Evolutionary conservation across 2,329 filamentous ascomycete species (phyloP), one percentile per base, ranked within the genome.

Genomic region (Fusarium goolgardi): DNA sequence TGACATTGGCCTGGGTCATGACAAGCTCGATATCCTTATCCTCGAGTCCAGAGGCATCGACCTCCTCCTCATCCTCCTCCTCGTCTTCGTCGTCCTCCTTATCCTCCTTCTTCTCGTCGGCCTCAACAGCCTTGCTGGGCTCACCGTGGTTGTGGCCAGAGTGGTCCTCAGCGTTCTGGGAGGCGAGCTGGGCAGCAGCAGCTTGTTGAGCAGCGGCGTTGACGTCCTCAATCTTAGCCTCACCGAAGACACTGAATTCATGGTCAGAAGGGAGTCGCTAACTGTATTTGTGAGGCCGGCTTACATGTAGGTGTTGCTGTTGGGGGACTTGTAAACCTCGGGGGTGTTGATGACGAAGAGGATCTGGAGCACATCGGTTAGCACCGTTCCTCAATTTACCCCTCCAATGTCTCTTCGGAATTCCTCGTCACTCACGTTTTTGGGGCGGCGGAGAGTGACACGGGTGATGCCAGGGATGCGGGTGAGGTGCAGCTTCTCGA

Each of bases 301-400:
- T 89, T 84, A 98, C 95, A 99, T 99, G 89, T 95, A 99, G 81
- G 95, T 98, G 90, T 98, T 98, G 91, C 93, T 97, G 84, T 93
- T 93, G 75, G 96, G 95, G 64, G 95, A 97, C 86, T 97, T 97
- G 91, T 97, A 99, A 81, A 99, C 96, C 83, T 99, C 96, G 76
- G 96, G 96, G 85, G 94, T 92, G 91, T 97, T 98, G 87, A 99
- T 97, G 79, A 99, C 96, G 83, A 99, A 99, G 78, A 99, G 92
- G 78, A 99, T 97, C 94, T 97, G 76, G 72, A 59, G 51, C 55
- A 68, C 52, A 29, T 59, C 43, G 52, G 58, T 76, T 70, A 75
- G 73, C 59, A 70, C 63, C 44, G 43, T 52, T 45, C 67, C 54
- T 57, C 59, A 66, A 23, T 51, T 55, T 59, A 50, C 25, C 50